Evolutionary conservation across 2,329 filamentous ascomycete species (phyloP).

Genomic region (Escovopsis sp.): DNA sequence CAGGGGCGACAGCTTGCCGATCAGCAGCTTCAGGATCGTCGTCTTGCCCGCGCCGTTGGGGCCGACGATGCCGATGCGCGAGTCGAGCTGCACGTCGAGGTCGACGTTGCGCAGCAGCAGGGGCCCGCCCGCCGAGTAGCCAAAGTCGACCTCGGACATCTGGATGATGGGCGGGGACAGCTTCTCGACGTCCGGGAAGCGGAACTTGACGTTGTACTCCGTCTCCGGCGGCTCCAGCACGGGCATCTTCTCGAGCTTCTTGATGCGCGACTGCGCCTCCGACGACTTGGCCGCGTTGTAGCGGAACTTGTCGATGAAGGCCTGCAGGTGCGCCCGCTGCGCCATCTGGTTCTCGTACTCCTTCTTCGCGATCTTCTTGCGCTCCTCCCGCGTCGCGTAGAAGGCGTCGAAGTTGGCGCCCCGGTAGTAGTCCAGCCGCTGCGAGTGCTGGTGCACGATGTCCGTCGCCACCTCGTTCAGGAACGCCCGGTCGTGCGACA

Average conservation of each 20-base stretch:
- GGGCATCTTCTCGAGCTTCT: slow-evolving; percentile 97
- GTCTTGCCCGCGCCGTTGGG: slow-evolving; percentile 98
- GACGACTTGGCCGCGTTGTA: slow-evolving; percentile 99
- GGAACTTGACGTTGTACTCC: slow-evolving; percentile 93
- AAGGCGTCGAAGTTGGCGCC: slow-evolving; percentile 94
- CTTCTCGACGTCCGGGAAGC: slow-evolving; percentile 95
- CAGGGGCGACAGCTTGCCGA: slow-evolving; percentile 63
- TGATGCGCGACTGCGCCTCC: slow-evolving; percentile 95
- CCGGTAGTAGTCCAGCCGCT: slow-evolving; percentile 96
- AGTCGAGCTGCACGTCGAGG: slow-evolving; percentile 93
- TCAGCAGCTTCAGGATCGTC: slow-evolving; percentile 94
- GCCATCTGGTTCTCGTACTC: slow-evolving; percentile 99
- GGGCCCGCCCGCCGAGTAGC: slow-evolving; percentile 65
- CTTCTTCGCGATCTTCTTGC: slow-evolving; percentile 87
- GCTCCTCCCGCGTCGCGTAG: slow-evolving; percentile 93
- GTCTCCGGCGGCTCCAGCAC: slow-evolving; percentile 77
- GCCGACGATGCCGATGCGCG: slow-evolving; percentile 95
- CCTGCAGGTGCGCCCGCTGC: slow-evolving; percentile 80
- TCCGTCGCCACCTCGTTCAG: slow-evolving; percentile 98
- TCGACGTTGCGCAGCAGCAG: slow-evolving; percentile 79
- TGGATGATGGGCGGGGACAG: slow-evolving; percentile 94
- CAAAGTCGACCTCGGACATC: slow-evolving; percentile 85
- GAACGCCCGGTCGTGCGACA: slow-evolving; percentile 98
- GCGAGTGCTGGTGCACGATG: slow-evolving; percentile 96
- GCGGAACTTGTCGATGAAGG: slow-evolving; percentile 98